These are phyloP conservation scores for Fusarium sp. DNA, from an alignment of 2,329 filamentous ascomycete genomes.

Conservation along the genomic window DNA sequence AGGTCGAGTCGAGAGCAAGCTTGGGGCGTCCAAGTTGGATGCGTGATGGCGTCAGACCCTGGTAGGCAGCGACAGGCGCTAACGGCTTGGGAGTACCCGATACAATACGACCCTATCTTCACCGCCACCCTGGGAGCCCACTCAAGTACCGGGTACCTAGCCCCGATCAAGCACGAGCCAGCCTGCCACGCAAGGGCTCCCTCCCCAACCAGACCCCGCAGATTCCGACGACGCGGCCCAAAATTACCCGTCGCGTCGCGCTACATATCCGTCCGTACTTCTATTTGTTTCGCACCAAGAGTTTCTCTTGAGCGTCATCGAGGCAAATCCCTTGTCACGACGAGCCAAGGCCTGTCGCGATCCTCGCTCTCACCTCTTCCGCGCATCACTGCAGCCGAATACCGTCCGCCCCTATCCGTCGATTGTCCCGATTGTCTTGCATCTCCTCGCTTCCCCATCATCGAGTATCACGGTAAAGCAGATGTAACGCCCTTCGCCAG, in stretches of 20 bases:
- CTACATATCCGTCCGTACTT: conserved; percentile 4
- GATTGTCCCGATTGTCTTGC: not conserved
- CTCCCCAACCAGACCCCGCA: conserved; percentile 29
- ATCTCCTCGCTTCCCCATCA: conserved; percentile 6
- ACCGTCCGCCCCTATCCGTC: not conserved
- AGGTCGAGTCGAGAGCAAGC: conserved; percentile 28
- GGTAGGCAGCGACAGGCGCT: conserved; percentile 21
- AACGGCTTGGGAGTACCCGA: conserved; percentile 28
- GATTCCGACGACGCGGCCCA: conserved; percentile 25
- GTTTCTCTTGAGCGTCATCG: conserved; percentile 18
- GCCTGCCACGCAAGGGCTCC: conserved; percentile 12
- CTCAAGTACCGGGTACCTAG: conserved; percentile 29
- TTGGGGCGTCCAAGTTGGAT: conserved; percentile 33
- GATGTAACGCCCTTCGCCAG: conserved; percentile 40
- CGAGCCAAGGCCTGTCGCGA: not conserved
- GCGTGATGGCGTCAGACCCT: conserved; percentile 46
- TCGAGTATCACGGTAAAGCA: conserved; percentile 18
- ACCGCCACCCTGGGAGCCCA: not conserved
- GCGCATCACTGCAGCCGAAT: conserved; percentile 1
- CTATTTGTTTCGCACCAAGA: conserved; percentile 9
- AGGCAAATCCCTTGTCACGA: not conserved
- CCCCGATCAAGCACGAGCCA: conserved; percentile 37
- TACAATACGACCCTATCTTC: conserved; percentile 19
- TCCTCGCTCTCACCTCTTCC: not conserved
- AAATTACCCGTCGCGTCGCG: conserved; percentile 41